These are phyloP conservation scores for Pseudogymnoascus sp. DNA, from an alignment of 2,329 filamentous ascomycete species.

Conservation along the genomic window DNA sequence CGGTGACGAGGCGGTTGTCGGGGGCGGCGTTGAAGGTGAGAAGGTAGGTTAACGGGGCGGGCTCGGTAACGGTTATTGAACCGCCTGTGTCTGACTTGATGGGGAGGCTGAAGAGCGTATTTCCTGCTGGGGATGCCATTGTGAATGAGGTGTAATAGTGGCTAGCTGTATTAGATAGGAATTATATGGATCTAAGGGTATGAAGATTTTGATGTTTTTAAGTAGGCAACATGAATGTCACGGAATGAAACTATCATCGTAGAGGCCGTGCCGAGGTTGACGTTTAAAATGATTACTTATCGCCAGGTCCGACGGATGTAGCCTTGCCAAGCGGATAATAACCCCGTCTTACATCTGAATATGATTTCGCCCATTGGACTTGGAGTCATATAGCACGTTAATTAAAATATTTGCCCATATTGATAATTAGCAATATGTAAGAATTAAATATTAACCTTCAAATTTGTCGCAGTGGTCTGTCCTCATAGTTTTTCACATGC, in stretches of 20 bases:
- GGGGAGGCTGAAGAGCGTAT: slow-evolving; percentile 50
- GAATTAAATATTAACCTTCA: not conserved
- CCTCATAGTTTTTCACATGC: not conserved
- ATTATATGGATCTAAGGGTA: not conserved
- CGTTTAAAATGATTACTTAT: not conserved
- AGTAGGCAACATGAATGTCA: not conserved
- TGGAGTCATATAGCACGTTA: not conserved
- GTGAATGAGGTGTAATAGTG: slow-evolving; percentile 7
- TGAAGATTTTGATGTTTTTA: not conserved
- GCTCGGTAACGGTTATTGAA: slow-evolving; percentile 53
- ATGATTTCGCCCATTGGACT: not conserved
- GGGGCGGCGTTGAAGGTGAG: slow-evolving; percentile 62
- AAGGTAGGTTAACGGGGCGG: slow-evolving; percentile 55
- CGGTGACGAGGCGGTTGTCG: slow-evolving; percentile 67
- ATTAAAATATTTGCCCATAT: not conserved
- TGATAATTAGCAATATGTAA: not conserved
- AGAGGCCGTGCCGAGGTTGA: not conserved
- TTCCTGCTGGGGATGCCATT: slow-evolving; percentile 15
- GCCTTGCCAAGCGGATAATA: not conserved
- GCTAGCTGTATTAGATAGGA: not conserved
- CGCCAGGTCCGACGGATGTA: not conserved
- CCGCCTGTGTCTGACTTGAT: slow-evolving; percentile 43
- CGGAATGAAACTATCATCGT: not conserved
- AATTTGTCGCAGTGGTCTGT: not conserved
- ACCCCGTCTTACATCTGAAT: not conserved